A percentile compares a stretch with the other conserved stretches of the same genome.
Conservation (phyloP, 441 rosid genomes). For the Raphanus hybrid region DNA sequence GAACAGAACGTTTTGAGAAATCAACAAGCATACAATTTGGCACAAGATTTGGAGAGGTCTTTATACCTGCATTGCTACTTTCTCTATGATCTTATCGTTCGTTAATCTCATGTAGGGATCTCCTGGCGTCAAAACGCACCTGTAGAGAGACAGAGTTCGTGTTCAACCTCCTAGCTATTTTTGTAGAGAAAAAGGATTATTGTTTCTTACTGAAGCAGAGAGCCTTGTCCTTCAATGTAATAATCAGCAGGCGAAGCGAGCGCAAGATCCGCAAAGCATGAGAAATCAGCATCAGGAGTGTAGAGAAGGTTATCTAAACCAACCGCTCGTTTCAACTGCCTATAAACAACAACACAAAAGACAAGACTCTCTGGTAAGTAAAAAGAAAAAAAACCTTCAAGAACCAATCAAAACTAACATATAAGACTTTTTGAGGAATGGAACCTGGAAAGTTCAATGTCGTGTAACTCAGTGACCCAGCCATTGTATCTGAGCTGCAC, state of each 20-base stretch:
- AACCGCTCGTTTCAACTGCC: constrained; percentile 80
- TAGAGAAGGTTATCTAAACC: constrained; percentile 96
- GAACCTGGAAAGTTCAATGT: constrained; percentile 84
- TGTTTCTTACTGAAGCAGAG: constrained; percentile 88
- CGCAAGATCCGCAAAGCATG: constrained; percentile 95
- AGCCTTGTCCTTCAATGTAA: constrained; percentile 95
- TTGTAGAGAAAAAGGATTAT: not conserved
- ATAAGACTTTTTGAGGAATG: constrained; percentile 27
- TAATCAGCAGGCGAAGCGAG: constrained; percentile 92
- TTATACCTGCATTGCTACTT: constrained; percentile 84
- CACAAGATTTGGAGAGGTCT: too few species aligned
- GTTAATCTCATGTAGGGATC: constrained; percentile 94
- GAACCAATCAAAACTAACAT: not conserved
- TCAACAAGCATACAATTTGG: constrained; percentile 18
- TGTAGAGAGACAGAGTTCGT: constrained; percentile 40
- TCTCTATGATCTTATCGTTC: constrained; percentile 82
- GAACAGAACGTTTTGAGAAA: constrained; percentile 22
- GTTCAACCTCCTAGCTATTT: constrained; percentile 13
- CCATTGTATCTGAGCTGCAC: constrained; percentile 98
- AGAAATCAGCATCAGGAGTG: constrained; percentile 98
- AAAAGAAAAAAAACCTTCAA: not conserved
- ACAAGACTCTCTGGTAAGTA: not conserved
- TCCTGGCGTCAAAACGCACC: constrained; percentile 95
- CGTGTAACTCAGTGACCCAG: constrained; percentile 94
- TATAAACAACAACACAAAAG: constrained; percentile 34